Percentiles rank a stretch among this genome's conserved stretches.
phyloP scores from a whole-genome alignment of 2,329 filamentous ascomycete species.

The Colletotrichum viniferum region DNA sequence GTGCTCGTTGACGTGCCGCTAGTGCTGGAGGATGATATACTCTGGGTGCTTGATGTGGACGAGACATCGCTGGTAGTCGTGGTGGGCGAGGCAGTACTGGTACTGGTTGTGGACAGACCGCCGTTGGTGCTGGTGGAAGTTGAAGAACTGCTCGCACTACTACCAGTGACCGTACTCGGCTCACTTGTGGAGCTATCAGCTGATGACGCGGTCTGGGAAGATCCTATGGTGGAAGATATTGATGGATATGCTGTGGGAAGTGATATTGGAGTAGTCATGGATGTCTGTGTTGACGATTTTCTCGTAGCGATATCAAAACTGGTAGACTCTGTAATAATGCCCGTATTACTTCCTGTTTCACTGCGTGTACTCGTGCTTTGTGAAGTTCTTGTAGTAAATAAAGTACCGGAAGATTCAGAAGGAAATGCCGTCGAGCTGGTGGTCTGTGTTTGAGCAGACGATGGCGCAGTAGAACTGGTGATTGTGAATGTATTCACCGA shows the following conservation, averaged over 20 bases:
- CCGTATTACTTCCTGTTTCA: background rate
- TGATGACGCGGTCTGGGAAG: background rate
- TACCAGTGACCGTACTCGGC: background rate
- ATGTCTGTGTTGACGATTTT: background rate
- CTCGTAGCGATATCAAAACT: background rate
- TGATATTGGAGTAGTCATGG: background rate
- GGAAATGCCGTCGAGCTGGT: no score
- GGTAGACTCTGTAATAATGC: background rate
- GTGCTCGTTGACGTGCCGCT: background rate
- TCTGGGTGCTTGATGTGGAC: background rate
- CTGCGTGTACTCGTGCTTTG: background rate
- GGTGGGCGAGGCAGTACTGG: background rate
- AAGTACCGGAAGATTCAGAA: no score
- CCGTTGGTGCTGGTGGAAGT: background rate
- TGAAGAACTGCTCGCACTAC: background rate
- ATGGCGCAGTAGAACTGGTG: background rate
- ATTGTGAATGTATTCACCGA: background rate
- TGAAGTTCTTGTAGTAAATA: background rate
- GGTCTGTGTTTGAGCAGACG: background rate
- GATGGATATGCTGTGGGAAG: background rate
- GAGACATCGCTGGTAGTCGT: background rate
- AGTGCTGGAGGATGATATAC: background rate
- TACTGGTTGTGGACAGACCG: background rate
- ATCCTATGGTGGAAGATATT: accelerated
- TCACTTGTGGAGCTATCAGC: background rate